Percentiles rank a stretch among this genome's conserved stretches.
phyloP scores from a whole-genome alignment of 2,329 filamentous ascomycete genomes.

The Aspergillus sojae region DNA sequence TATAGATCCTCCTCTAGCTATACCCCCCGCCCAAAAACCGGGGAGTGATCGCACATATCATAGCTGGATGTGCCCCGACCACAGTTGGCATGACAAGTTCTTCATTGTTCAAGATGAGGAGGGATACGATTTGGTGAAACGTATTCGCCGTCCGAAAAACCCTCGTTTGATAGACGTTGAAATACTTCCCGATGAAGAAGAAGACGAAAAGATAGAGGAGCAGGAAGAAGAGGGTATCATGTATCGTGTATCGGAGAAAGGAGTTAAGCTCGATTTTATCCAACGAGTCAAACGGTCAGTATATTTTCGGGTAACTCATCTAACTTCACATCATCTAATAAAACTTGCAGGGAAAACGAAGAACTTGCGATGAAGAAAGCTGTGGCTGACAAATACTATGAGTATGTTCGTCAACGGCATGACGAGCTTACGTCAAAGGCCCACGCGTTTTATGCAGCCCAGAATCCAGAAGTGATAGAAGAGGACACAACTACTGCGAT shows the following conservation, averaged over 20 bases:
- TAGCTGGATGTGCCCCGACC: conserved; percentile 87
- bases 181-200: conserved; percentile 59
- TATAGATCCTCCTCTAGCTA: conserved; percentile 78
- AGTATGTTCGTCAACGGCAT: conserved; percentile 28
- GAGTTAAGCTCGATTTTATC: conserved; percentile 74
- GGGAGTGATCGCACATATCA: conserved; percentile 59
- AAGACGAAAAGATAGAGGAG: conserved; percentile 59
- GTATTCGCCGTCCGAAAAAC: conserved; percentile 37
- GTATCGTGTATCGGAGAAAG: conserved; percentile 65
- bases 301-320: background rate
- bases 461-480: conserved; percentile 19
- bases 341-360: conserved; percentile 23
- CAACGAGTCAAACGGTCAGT: conserved; percentile 55
- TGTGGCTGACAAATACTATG: conserved; percentile 24
- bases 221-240: conserved; percentile 64
- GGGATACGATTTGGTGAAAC: conserved; percentile 47
- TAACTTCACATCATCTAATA: conserved; percentile 13
- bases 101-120: conserved; percentile 53
- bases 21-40: conserved; percentile 64
- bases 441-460: conserved; percentile 31
- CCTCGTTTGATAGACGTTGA: conserved; percentile 70
- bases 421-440: conserved; percentile 30
- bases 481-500: conserved; percentile 25
- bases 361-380: conserved; percentile 23
- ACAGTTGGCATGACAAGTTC: conserved; percentile 73